Percentiles rank a stretch among this genome's conserved stretches.
Evolutionary conservation across 2,329 filamentous ascomycete species (phyloP).

Genomic region (Colletotrichum sp.): DNA sequence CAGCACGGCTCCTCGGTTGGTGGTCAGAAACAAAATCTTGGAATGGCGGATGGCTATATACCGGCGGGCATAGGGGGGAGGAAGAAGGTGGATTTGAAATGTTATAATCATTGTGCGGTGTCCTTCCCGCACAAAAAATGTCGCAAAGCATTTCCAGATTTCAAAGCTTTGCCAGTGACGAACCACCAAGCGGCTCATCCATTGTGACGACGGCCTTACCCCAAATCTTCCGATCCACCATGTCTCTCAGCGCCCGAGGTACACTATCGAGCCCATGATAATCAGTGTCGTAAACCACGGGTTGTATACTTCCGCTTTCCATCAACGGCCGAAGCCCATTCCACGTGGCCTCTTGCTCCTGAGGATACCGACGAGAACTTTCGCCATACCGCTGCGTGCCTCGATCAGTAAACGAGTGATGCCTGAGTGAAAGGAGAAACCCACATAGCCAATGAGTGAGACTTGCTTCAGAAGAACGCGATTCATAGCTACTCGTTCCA

Average conservation of each 20-base stretch:
- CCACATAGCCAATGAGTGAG: conserved; percentile 56
- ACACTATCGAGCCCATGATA: conserved; percentile 57
- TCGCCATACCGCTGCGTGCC: conserved; percentile 59
- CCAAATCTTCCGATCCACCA: conserved; percentile 53
- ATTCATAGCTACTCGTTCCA: conserved; percentile 61
- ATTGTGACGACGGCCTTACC: conserved; percentile 61
- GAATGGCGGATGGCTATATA: conserved; percentile 15
- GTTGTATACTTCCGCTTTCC: conserved; percentile 48
- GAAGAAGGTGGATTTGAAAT: neutral
- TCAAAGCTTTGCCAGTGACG: neutral
- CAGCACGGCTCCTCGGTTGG: neutral
- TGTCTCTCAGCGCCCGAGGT: conserved; percentile 52
- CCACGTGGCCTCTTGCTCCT: conserved; percentile 53
- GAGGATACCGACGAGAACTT: conserved; percentile 52
- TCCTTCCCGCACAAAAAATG: neutral
- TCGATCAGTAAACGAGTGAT: neutral
- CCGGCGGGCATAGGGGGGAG: neutral
- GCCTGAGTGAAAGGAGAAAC: conserved; percentile 14
- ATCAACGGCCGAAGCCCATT: conserved; percentile 52
- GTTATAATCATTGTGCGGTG: neutral
- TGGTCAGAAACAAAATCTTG: conserved; percentile 6
- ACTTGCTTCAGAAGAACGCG: conserved; percentile 56
- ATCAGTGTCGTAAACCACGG: conserved; percentile 50
- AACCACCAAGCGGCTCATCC: conserved; percentile 17
- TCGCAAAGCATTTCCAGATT: neutral